These are phyloP conservation scores for Paraphoma chrysanthemicola DNA, from an alignment of 2,329 filamentous ascomycete species.

Conservation along the genomic window DNA sequence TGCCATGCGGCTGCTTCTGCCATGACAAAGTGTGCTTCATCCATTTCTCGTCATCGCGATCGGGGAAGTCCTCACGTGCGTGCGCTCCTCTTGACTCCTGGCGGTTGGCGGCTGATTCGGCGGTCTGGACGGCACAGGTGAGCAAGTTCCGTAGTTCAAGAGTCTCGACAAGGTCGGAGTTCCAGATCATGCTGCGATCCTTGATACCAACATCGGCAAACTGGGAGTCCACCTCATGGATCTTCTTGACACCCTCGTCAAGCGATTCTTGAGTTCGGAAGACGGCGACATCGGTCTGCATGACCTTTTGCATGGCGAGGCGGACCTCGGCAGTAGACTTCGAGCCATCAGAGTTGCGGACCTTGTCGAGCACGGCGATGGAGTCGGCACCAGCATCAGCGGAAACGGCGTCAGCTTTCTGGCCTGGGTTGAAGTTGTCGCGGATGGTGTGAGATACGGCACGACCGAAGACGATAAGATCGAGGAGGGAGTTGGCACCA, in stretches of 20 bases:
- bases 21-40: slow-evolving; percentile 99
- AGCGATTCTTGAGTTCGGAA: slow-evolving; percentile 95
- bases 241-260: slow-evolving; percentile 90
- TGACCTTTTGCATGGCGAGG: slow-evolving; percentile 93
- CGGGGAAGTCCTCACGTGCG: slow-evolving; percentile 94
- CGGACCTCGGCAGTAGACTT: slow-evolving; percentile 90
- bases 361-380: slow-evolving; percentile 83
- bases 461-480: slow-evolving; percentile 96
- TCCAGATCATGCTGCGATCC: slow-evolving; percentile 99
- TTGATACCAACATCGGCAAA: slow-evolving; percentile 90
- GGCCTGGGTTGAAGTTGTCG: slow-evolving; percentile 87
- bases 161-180: slow-evolving; percentile 95
- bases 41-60: slow-evolving; percentile 95
- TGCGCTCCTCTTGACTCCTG: slow-evolving; percentile 98
- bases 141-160: slow-evolving; percentile 93
- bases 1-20: slow-evolving; percentile 90
- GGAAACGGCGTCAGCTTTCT: slow-evolving; percentile 77
- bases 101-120: slow-evolving; percentile 85
- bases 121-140: slow-evolving; percentile 97
- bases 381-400: slow-evolving; percentile 89
- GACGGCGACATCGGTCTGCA: slow-evolving; percentile 96
- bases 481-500: slow-evolving; percentile 96
- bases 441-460: slow-evolving; percentile 97
- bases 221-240: slow-evolving; percentile 80
- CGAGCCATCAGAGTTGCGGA: slow-evolving; percentile 82